phyloP scores from a whole-genome alignment of 2,329 filamentous ascomycete genomes.

The Lachnellula arida region DNA sequence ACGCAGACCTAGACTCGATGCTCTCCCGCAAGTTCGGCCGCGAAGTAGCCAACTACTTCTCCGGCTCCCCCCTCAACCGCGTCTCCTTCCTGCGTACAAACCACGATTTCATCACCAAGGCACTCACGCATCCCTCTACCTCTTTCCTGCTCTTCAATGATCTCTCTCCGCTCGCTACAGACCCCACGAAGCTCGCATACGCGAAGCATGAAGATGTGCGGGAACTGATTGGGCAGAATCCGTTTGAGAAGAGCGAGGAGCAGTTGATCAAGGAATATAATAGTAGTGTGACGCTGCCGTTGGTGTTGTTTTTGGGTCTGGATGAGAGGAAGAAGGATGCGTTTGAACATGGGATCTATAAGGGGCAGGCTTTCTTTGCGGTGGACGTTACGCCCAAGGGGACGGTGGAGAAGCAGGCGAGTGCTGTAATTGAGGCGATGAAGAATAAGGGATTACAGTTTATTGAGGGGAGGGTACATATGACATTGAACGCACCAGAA shows the following conservation, averaged over 20 bases:
- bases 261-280: conserved; percentile 70
- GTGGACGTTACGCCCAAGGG: conserved; percentile 78
- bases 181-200: conserved; percentile 59
- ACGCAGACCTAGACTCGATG: conserved; percentile 44
- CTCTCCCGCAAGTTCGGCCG: conserved; percentile 72
- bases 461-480: conserved; percentile 56
- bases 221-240: conserved; percentile 63
- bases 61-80: conserved; percentile 71
- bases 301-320: conserved; percentile 80
- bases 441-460: conserved; percentile 62
- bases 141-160: conserved; percentile 76
- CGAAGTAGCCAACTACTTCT: conserved; percentile 81
- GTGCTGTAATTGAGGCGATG: conserved; percentile 52
- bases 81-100: conserved; percentile 73
- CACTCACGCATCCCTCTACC: conserved; percentile 60
- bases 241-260: conserved; percentile 67
- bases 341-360: conserved; percentile 60
- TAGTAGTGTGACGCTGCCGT: conserved; percentile 60
- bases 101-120: conserved; percentile 62
- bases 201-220: conserved; percentile 65
- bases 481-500: conserved; percentile 43
- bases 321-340: conserved; percentile 56
- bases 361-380: conserved; percentile 80
- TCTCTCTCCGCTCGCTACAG: conserved; percentile 66
- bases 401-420: conserved; percentile 56